phyloP scores from a whole-genome alignment of 768 basidiomycete species.

The Fibroporia radiculosa region DNA sequence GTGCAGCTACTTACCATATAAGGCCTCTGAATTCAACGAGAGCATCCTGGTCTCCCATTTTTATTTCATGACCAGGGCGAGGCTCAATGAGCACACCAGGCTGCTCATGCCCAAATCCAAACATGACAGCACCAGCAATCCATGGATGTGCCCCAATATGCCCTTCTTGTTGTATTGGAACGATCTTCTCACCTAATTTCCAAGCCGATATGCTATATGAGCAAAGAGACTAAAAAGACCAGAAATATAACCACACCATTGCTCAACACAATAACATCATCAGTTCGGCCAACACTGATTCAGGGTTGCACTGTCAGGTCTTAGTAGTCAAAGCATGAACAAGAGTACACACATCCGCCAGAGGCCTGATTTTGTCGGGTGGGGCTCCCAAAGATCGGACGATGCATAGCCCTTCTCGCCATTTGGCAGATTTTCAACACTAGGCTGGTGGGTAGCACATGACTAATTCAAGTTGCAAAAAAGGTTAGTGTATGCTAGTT shows the following conservation, averaged over 20 bases:
- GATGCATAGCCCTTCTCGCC: conserved; percentile 14
- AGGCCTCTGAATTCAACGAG: conserved; percentile 24
- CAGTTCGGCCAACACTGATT: conserved; percentile 26
- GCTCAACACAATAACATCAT: conserved; percentile 34
- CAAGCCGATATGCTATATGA: background rate
- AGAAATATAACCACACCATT: conserved; percentile 4
- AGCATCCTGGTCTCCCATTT: conserved; percentile 18
- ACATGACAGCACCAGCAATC: conserved; percentile 27
- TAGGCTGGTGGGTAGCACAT: conserved; percentile 1
- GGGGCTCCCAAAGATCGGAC: conserved; percentile 12
- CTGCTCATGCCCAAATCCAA: conserved; percentile 30
- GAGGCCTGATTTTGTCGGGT: conserved; percentile 12
- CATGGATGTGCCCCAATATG: conserved; percentile 23
- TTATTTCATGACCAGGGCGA: conserved; percentile 17
- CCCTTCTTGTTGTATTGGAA: conserved; percentile 16
- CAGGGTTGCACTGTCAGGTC: no score
- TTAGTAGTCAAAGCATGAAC: no score
- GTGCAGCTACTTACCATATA: conserved; percentile 22
- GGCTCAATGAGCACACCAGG: conserved; percentile 33
- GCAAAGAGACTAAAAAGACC: background rate
- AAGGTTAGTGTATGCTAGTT: no score
- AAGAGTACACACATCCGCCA: conserved; percentile 23
- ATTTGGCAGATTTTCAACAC: conserved; percentile 6
- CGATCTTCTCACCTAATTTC: conserved; percentile 30
- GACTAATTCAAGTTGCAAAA: background rate